A percentile compares a stretch with the other conserved stretches of the same genome.
Conservation (phyloP, 1,284 basidiomycete genomes). For the Trichosporon coremiiforme region DNA sequence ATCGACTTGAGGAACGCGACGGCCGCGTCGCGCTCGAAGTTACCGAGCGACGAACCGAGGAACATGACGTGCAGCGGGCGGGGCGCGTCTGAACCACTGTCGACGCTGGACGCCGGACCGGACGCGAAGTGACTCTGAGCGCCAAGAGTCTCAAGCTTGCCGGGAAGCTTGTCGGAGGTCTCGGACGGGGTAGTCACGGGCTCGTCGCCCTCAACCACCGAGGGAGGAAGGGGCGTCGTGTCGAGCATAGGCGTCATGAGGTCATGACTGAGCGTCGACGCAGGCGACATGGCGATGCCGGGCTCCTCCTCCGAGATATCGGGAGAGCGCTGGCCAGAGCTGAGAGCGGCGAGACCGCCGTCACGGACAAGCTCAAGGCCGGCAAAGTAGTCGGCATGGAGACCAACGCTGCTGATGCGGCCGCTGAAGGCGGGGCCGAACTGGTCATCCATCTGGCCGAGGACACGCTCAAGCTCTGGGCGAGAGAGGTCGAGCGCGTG, state of each 20-base stretch:
- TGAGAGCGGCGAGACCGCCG: conserved; percentile 53
- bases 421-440: conserved; percentile 68
- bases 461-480: conserved; percentile 78
- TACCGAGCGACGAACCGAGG: conserved; percentile 92
- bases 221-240: conserved; percentile 31
- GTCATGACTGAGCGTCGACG: conserved; percentile 30
- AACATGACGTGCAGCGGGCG: conserved; percentile 79
- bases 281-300: conserved; percentile 22
- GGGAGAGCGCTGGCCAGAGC: conserved; percentile 13
- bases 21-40: conserved; percentile 77
- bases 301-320: conserved; percentile 10
- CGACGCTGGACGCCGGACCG: neutral
- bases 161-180: neutral
- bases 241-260: conserved; percentile 36
- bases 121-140: neutral
- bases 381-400: conserved; percentile 87
- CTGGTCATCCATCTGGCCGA: conserved; percentile 68
- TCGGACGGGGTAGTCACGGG: conserved; percentile 13
- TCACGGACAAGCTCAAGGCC: conserved; percentile 63
- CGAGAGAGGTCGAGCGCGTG: conserved; percentile 92
- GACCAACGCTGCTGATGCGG: conserved; percentile 73
- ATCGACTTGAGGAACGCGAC: conserved; percentile 74
- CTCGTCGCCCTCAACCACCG: conserved; percentile 28
- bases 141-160: neutral
- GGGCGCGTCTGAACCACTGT: neutral